A percentile compares a stretch with the other conserved stretches of the same genome.
phyloP scores from a whole-genome alignment of 2,329 filamentous ascomycete genomes.

The Pseudogymnoascus sp. region DNA sequence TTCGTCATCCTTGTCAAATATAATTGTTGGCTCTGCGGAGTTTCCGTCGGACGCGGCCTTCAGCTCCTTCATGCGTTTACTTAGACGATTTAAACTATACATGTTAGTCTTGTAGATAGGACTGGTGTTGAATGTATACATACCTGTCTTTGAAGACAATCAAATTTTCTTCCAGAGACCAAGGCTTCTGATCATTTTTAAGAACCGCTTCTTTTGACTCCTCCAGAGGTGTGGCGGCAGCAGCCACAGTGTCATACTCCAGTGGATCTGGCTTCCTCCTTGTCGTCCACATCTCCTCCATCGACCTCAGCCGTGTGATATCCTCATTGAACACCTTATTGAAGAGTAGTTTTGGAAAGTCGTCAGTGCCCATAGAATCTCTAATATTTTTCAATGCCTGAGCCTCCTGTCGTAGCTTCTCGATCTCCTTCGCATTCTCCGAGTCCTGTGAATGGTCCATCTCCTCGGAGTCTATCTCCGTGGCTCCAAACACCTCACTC shows the following conservation, averaged over 20 bases:
- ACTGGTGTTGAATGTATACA: conserved; percentile 1
- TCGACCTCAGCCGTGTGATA: conserved; percentile 71
- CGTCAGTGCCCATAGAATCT: conserved; percentile 67
- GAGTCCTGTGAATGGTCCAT: conserved; percentile 75
- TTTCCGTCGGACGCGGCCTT: conserved; percentile 43
- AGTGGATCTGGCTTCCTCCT: conserved; percentile 68
- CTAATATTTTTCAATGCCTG: conserved; percentile 78
- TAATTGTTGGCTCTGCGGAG: conserved; percentile 59
- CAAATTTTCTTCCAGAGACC: conserved; percentile 80
- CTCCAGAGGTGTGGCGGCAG: conserved; percentile 22
- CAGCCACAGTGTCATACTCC: conserved; percentile 57
- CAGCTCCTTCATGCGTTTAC: conserved; percentile 62
- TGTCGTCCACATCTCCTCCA: conserved; percentile 96
- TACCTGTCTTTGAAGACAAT: conserved; percentile 75
- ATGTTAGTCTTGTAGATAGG: conserved; percentile 17
- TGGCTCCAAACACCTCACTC: conserved; percentile 84
- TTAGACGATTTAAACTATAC: conserved; percentile 63
- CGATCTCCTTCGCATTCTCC: conserved; percentile 82
- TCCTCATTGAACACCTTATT: conserved; percentile 89
- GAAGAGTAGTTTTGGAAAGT: conserved; percentile 77
- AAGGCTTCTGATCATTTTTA: conserved; percentile 65
- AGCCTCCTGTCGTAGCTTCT: conserved; percentile 77
- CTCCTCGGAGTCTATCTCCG: conserved; percentile 74
- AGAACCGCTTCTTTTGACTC: conserved; percentile 47
- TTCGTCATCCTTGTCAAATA: conserved; percentile 93